Evolutionary conservation across 2,329 filamentous ascomycete species (phyloP), one percentile per base, ranked within the genome.

Genomic region (Hypoxylon sp.): DNA sequence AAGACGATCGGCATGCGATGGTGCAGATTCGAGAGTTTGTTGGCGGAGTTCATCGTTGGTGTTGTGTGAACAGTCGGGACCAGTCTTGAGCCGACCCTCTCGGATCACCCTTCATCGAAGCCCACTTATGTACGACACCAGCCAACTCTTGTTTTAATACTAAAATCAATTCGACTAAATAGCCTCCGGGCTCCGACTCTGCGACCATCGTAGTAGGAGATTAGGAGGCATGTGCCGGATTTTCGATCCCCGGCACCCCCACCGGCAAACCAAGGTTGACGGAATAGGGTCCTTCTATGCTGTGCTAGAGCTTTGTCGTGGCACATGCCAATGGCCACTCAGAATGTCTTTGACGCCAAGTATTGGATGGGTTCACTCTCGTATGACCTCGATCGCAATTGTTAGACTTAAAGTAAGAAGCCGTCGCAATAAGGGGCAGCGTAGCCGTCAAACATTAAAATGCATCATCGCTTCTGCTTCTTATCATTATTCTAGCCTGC

Each of bases 1-100:
- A 65, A 65, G 3, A 56, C 44, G 5, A 46, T 50, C 10, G 62
- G 62, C 62, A 65, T 65, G 47, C 62, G 62, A 32, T 60, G 32
- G 44, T 60, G 55, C 24, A 65, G 39, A 27, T 27, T 15, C 2
- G 50, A 10, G 10, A 31, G 31, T 42, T 21, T 54, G 17, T 24
- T 24, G 13, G 50, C 11, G 24, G 39, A n/a, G 11, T 37, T 51
- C 42, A 65, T 35, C 21, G 5, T 50, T 39, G 13, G 31, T 19
- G 19, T 29, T 39, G 46, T 32, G 37, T 29, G n/a, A 15, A 47
- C 21, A 15, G 48, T 15, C 24, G 3, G 17, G 27, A 31, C 11
- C 37, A 48, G 24, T 46, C 39, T 35, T 24, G 10, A 48, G 19
- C 44, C 44, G 55, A 13, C 6, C 11, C n/a, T 27, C 32, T 59